These are phyloP conservation scores for Candida morakotiae DNA, from an alignment of 805 yeast genomes.

Conservation along the genomic window DNA sequence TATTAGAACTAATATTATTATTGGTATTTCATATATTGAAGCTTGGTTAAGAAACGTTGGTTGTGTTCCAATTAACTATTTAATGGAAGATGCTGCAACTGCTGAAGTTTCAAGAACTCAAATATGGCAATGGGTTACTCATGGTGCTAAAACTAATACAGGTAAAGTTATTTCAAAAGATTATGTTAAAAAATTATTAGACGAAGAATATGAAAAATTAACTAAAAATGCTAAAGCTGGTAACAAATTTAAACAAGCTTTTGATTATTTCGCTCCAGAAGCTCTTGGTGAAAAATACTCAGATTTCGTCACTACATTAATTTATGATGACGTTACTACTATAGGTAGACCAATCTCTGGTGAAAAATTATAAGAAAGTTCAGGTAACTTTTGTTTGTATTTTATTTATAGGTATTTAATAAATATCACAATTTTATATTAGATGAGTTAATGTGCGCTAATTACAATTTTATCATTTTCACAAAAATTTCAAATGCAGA, in stretches of 20 bases:
- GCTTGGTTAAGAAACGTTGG: slow-evolving; percentile 84
- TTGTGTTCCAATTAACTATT: slow-evolving; percentile 78
- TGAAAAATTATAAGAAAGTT: slow-evolving; percentile 32
- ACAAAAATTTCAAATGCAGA: too few species aligned
- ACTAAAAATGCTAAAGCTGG: slow-evolving; percentile 47
- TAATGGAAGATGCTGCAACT: slow-evolving; percentile 90
- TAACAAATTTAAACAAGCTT: slow-evolving; percentile 67
- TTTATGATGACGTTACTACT: slow-evolving; percentile 70
- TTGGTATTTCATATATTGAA: slow-evolving; percentile 78
- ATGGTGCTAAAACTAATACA: slow-evolving; percentile 57
- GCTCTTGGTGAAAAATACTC: slow-evolving; percentile 68
- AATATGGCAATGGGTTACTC: slow-evolving; percentile 80
- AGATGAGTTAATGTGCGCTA: too few species aligned
- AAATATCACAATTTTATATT: too few species aligned
- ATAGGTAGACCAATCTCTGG: slow-evolving; percentile 40
- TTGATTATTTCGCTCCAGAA: slow-evolving; percentile 67
- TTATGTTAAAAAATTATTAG: slow-evolving; percentile 52
- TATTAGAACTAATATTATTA: slow-evolving; percentile 65
- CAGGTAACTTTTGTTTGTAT: not conserved
- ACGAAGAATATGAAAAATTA: slow-evolving; percentile 57
- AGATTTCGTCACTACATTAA: slow-evolving; percentile 71
- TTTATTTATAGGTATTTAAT: not conserved
- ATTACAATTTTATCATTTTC: too few species aligned
- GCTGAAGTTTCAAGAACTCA: slow-evolving; percentile 85
- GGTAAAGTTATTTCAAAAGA: slow-evolving; percentile 57